Evolutionary conservation across 345 rosid species (phyloP).

Genomic region (Geranium rotundifolium): DNA sequence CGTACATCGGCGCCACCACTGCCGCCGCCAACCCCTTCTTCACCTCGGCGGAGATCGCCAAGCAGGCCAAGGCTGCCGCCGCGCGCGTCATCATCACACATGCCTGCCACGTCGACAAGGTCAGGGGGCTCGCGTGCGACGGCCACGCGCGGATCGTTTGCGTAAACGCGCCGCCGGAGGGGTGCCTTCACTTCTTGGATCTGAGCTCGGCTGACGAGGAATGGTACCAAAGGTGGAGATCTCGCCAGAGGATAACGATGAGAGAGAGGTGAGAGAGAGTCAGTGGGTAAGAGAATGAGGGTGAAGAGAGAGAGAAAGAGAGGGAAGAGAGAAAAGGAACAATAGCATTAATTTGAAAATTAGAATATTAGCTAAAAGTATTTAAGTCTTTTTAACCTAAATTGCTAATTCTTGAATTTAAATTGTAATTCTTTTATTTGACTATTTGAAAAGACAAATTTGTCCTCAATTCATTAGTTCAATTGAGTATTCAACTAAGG

Average conservation of each 20-base stretch:
- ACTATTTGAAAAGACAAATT: no score
- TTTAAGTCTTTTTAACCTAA: no score
- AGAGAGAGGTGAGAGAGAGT: no score
- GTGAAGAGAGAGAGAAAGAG: no score
- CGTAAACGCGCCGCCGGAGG: constrained; percentile 29
- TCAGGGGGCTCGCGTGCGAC: constrained; percentile 24
- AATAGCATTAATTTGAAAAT: no score
- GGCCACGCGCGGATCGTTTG: constrained; percentile 26
- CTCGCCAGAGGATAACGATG: constrained; percentile 49
- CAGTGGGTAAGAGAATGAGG: no score
- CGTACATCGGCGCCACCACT: constrained; percentile 47
- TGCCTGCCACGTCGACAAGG: constrained; percentile 41
- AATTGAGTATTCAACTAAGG: no score
- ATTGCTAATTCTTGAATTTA: no score
- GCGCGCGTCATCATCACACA: constrained; percentile 53
- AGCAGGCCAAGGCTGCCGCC: constrained; percentile 52
- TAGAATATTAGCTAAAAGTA: no score
- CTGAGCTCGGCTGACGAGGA: constrained; percentile 33
- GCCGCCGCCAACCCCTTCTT: constrained; percentile 81
- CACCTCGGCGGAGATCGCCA: constrained; percentile 60
- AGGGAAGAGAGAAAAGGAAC: no score
- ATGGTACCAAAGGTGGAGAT: constrained; percentile 25
- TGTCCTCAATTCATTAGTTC: no score
- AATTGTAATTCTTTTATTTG: no score
- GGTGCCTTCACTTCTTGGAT: constrained; percentile 58